Conservation (phyloP, 768 basidiomycete species). For the Hericium coralloides region DNA sequence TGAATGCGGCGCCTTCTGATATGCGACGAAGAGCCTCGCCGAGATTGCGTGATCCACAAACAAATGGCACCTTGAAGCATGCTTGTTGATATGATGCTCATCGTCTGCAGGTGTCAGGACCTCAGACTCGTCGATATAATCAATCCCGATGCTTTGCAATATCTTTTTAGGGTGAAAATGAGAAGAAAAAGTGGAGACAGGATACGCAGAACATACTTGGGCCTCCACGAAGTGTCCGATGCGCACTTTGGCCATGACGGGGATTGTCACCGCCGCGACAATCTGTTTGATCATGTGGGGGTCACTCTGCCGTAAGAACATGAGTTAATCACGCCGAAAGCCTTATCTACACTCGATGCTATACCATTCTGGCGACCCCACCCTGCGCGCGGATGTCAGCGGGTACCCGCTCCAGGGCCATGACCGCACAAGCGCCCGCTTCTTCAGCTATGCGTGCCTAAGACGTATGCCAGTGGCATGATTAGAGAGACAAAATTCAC, state of each 20-base stretch:
- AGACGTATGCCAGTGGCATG: slow-evolving; percentile 7
- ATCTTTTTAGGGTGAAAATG: slow-evolving; percentile 46
- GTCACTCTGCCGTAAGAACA: slow-evolving; percentile 54
- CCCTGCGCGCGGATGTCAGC: slow-evolving; percentile 90
- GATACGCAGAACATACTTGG: slow-evolving; percentile 39
- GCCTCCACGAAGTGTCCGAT: slow-evolving; percentile 99
- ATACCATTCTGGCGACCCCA: slow-evolving; percentile 93
- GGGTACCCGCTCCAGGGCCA: slow-evolving; percentile 93
- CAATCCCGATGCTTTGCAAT: slow-evolving; percentile 86
- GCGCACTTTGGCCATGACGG: slow-evolving; percentile 93
- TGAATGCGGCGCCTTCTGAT: slow-evolving; percentile 95
- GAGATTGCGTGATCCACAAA: slow-evolving; percentile 91
- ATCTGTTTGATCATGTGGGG: slow-evolving; percentile 96
- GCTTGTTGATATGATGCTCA: slow-evolving; percentile 94
- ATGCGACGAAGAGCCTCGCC: slow-evolving; percentile 96
- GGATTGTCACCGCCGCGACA: slow-evolving; percentile 89
- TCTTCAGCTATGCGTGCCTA: slow-evolving; percentile 95
- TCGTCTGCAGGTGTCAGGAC: slow-evolving; percentile 96
- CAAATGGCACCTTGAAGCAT: slow-evolving; percentile 93
- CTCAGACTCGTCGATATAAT: slow-evolving; percentile 94
- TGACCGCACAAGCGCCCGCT: slow-evolving; percentile 95
- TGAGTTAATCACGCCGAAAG: background rate
- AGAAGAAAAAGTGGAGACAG: background rate
- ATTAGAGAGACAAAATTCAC: slow-evolving; percentile 21
- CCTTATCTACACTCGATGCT: background rate